A percentile compares a stretch with the other conserved stretches of the same genome.
Conservation (phyloP, 768 basidiomycete species). For the Xerocomellus chrysenteron region DNA sequence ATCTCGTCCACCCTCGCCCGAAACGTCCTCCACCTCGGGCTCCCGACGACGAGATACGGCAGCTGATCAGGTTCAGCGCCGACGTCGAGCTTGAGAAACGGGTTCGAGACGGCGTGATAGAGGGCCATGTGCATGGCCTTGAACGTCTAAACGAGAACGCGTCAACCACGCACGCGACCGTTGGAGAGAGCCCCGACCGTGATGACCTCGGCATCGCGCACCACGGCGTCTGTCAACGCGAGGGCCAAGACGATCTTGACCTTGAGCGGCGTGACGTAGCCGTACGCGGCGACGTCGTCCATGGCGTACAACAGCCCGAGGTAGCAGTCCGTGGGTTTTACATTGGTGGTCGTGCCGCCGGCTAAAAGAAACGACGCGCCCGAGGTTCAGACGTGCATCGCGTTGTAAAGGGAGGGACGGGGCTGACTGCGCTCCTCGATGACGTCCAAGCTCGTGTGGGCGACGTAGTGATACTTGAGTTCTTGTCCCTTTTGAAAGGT, state of each 20-base stretch:
- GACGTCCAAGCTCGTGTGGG: slow-evolving; percentile 87
- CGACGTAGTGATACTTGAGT: slow-evolving; percentile 88
- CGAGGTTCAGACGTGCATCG: background rate
- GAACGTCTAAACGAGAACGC: slow-evolving; percentile 58
- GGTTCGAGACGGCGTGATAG: slow-evolving; percentile 79
- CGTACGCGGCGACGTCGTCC: slow-evolving; percentile 92
- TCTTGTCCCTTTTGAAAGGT: slow-evolving; percentile 61
- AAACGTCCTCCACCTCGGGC: slow-evolving; percentile 68
- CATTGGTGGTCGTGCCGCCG: slow-evolving; percentile 42
- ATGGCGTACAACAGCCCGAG: slow-evolving; percentile 85
- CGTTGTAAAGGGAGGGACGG: background rate
- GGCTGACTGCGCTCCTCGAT: slow-evolving; percentile 86
- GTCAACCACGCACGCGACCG: background rate
- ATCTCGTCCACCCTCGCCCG: slow-evolving; percentile 74
- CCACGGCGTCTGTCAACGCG: slow-evolving; percentile 76
- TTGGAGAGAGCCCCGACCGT: slow-evolving; percentile 46
- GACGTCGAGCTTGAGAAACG: slow-evolving; percentile 71
- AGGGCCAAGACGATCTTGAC: slow-evolving; percentile 84
- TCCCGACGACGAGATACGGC: slow-evolving; percentile 58
- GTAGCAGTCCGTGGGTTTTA: slow-evolving; percentile 69
- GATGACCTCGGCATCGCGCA: slow-evolving; percentile 76
- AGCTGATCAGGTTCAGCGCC: slow-evolving; percentile 53
- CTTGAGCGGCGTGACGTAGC: slow-evolving; percentile 85
- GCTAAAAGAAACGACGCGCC: slow-evolving; percentile 11
- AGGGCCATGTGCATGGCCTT: slow-evolving; percentile 88